A percentile compares a stretch with the other conserved stretches of the same genome.
Conservation (phyloP, 2,329 filamentous ascomycete genomes). For the Fusarium temperatum region DNA sequence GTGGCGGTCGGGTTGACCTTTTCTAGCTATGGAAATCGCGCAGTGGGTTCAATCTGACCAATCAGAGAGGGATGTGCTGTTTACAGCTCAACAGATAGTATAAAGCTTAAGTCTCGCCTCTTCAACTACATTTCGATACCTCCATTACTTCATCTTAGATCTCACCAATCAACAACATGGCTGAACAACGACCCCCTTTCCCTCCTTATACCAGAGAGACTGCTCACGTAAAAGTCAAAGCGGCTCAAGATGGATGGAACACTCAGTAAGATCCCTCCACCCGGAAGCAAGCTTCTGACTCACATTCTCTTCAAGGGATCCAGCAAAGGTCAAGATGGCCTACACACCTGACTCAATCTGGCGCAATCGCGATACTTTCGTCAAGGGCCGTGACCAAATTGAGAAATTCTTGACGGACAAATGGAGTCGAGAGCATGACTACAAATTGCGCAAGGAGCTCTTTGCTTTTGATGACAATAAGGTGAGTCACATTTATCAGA, state of each 20-base stretch:
- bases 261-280: constrained; percentile 61
- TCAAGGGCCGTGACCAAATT: constrained; percentile 74
- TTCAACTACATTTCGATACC: not conserved
- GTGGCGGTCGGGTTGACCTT: too few relatives aligned
- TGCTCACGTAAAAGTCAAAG: constrained; percentile 81
- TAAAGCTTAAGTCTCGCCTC: not conserved
- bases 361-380: constrained; percentile 78
- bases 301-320: constrained; percentile 59
- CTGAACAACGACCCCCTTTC: constrained; percentile 51
- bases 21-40: too few relatives aligned
- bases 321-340: constrained; percentile 70
- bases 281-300: not conserved
- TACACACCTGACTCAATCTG: constrained; percentile 83
- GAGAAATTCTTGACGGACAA: constrained; percentile 74
- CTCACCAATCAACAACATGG: not conserved
- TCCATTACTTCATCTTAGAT: not conserved
- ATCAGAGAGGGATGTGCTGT: too few relatives aligned
- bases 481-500: constrained; percentile 40
- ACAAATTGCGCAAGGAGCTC: constrained; percentile 82
- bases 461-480: constrained; percentile 79
- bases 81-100: too few relatives aligned
- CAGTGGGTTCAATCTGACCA: too few relatives aligned
- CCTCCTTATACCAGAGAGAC: constrained; percentile 81
- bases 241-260: constrained; percentile 86
- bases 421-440: constrained; percentile 77